Base-by-base conservation (phyloP, 495 filamentous ascomycete species). In the Xylaria nigripes region DNA sequence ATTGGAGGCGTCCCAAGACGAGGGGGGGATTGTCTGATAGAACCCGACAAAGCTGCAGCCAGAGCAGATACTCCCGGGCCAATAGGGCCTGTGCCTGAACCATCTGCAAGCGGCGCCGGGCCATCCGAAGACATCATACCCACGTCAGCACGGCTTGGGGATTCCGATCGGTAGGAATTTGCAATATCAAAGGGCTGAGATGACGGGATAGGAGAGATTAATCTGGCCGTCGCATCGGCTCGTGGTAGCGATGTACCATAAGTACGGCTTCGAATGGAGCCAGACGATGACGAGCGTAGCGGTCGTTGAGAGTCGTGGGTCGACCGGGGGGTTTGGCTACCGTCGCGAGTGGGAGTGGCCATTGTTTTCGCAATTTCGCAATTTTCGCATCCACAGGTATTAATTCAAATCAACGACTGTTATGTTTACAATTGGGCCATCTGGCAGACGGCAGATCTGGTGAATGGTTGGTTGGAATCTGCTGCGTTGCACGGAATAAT, bases 61-160 rank as follows among this genome's bases (percentile, higher is more conserved):
- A 91, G 81, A 60, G 86, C 86, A 25, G 86, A 90, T 21, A 86
- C 76, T 1, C 87, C 86, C 2, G 86, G 86, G 4, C 86, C 86
- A 0, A 75, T 80, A 16, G 63, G 60, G 47, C 67, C 63, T n/a
- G 67, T 70, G 36, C 68, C 74, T 8, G 76, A 64, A n/a, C 80
- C 80, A 1, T 45, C 52, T 18, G 80, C 71, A 19, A 83, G 74
- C 51, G 81, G 78, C 18, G 75, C 71, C 50, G 75, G 50, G 38
- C 54, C 63, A 16, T 68, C 76, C 42, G 63, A 58, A 34, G 58
- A 57, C 16, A 53, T 32, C 6, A 25, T 13, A 24, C 23, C 61
- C 2, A 63, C 66, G 24, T 41, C 60, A 6, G 64, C 67, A 40
- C 64, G 68, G 29, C 57, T 53, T n/a, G 54, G 27, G 12, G 52